Conservation (phyloP, 2,329 filamentous ascomycete genomes). For the Phaeosphaeriaceae sp. region DNA sequence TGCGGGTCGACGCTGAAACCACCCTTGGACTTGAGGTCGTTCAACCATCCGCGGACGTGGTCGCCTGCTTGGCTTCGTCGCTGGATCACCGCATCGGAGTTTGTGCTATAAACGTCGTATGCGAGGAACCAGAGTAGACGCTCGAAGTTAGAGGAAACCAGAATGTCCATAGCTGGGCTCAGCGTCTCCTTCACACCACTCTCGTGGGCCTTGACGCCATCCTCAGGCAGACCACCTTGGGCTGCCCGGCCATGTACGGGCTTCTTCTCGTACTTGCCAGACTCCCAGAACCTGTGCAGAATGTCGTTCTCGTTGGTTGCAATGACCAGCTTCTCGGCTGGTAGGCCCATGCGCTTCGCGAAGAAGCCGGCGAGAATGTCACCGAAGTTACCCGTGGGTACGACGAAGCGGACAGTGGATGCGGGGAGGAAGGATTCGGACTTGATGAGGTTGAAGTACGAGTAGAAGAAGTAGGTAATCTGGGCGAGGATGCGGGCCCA, state of each 20-base stretch:
- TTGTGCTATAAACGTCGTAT: conserved; percentile 58
- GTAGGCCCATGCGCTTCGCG: conserved; percentile 87
- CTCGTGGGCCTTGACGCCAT: conserved; percentile 67
- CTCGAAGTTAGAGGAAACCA: conserved; percentile 97
- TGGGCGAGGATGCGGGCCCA: conserved; percentile 94
- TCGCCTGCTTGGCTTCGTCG: conserved; percentile 66
- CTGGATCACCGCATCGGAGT: conserved; percentile 50
- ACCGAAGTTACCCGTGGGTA: conserved; percentile 96
- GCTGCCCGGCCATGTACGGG: conserved; percentile 65
- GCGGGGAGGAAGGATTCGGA: conserved; percentile 65
- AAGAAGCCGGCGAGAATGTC: conserved; percentile 95
- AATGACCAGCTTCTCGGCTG: conserved; percentile 85
- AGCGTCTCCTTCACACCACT: conserved; percentile 88
- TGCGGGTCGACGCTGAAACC: conserved; percentile 81
- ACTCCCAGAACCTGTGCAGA: conserved; percentile 92
- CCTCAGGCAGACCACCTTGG: conserved; percentile 61
- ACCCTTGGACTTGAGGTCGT: conserved; percentile 78
- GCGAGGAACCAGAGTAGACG: conserved; percentile 92
- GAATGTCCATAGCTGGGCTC: conserved; percentile 95
- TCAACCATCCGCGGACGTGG: conserved; percentile 79
- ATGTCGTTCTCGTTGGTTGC: conserved; percentile 99
- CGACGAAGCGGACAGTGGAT: conserved; percentile 79
- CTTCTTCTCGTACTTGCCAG: conserved; percentile 88
- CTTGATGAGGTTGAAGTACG: conserved; percentile 82
- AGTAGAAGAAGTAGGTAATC: conserved; percentile 95